Evolutionary conservation across 768 basidiomycete genomes (phyloP).

Genomic region (Podaxis pistillaris): DNA sequence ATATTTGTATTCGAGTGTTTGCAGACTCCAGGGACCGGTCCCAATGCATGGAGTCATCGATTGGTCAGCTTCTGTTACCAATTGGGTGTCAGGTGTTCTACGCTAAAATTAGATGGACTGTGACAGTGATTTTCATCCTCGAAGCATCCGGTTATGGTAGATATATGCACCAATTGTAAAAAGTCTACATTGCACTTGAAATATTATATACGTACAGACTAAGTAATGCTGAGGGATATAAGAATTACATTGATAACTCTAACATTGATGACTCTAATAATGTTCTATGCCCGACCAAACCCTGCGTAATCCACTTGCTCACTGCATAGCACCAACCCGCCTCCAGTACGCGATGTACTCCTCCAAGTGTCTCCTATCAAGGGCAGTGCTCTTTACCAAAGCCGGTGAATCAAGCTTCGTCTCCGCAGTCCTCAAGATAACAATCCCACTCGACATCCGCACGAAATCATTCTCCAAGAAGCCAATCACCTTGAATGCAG

Average conservation of each 20-base stretch:
- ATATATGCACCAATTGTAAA: background rate
- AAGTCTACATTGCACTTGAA: background rate
- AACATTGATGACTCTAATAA: too few species aligned
- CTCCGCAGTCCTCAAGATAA: constrained; percentile 27
- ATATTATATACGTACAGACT: background rate
- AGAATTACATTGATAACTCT: too few species aligned
- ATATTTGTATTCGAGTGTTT: too few species aligned
- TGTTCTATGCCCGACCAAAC: too few species aligned
- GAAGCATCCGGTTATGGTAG: too few species aligned
- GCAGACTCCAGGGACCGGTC: too few species aligned
- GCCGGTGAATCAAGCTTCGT: constrained; percentile 22
- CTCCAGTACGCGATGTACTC: constrained; percentile 33
- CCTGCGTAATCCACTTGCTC: background rate
- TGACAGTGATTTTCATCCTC: too few species aligned
- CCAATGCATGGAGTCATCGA: background rate
- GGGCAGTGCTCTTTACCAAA: constrained; percentile 28
- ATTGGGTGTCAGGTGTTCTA: too few species aligned
- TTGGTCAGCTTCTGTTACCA: background rate
- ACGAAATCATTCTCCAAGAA: constrained; percentile 34
- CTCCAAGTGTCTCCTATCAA: constrained; percentile 29
- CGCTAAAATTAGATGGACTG: background rate
- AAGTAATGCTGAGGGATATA: background rate
- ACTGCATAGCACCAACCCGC: constrained; percentile 21
- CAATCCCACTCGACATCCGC: constrained; percentile 29
- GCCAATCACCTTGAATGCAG: constrained; percentile 26